Evolutionary conservation across 352 stramenopile genomes (phyloP).

Genomic region (Pythium rishiriense): DNA sequence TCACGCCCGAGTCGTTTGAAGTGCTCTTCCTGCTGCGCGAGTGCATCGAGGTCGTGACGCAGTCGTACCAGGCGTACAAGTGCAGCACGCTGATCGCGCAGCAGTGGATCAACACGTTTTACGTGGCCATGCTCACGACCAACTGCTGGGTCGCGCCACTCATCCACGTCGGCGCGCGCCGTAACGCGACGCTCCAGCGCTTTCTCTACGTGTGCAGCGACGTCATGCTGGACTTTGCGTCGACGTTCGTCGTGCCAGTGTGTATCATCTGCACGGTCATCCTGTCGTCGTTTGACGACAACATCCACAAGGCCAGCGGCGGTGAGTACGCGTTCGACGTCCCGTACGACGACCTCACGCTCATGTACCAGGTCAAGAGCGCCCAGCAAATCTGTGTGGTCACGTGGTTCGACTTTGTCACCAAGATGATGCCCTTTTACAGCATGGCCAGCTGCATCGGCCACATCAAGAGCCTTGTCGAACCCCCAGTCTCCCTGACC

Average conservation of each 20-base stretch:
- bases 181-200: constrained; percentile 8
- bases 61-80: constrained; percentile 30
- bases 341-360: constrained; percentile 16
- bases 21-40: constrained; percentile 22
- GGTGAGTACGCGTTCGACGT: constrained; percentile 25
- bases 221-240: constrained; percentile 21
- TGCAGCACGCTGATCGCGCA: constrained; percentile 17
- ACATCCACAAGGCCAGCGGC: constrained; percentile 1
- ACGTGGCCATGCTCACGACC: constrained; percentile 10
- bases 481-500: background rate
- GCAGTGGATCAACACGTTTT: constrained; percentile 28
- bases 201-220: constrained; percentile 31
- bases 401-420: constrained; percentile 26
- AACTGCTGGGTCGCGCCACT: constrained; percentile 31
- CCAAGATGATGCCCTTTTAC: constrained; percentile 27
- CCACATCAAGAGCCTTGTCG: constrained; percentile 9
- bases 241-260: constrained; percentile 18
- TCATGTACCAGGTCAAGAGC: constrained; percentile 21
- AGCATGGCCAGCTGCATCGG: constrained; percentile 23
- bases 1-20: constrained; percentile 12
- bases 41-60: constrained; percentile 17
- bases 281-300: constrained; percentile 2
- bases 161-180: constrained; percentile 12
- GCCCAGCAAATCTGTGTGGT: constrained; percentile 26
- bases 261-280: constrained; percentile 22